Evolutionary conservation across 2,329 filamentous ascomycete genomes (phyloP).

Genomic region (Fusarium buxicola): DNA sequence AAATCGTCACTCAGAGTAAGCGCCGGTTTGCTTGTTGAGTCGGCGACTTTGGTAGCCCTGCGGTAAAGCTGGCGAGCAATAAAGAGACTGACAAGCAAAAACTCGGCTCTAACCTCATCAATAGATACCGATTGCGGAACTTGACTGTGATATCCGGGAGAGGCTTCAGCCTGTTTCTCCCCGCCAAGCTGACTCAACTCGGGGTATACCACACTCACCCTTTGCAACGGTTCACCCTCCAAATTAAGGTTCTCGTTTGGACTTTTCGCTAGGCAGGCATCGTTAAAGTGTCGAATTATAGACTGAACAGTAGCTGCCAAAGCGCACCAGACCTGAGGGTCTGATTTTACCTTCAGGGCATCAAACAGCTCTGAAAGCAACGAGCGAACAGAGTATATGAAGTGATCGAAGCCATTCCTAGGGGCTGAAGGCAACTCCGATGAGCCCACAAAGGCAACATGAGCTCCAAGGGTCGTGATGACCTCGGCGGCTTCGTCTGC

Average conservation of each 20-base stretch:
- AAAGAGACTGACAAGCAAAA: slow-evolving; percentile 55
- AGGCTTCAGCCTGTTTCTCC: slow-evolving; percentile 2
- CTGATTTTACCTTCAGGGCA: slow-evolving; percentile 49
- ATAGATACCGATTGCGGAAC: slow-evolving; percentile 31
- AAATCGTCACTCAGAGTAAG: slow-evolving; percentile 52
- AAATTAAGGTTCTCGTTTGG: slow-evolving; percentile 35
- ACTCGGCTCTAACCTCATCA: slow-evolving; percentile 51
- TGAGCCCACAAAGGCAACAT: slow-evolving; percentile 63
- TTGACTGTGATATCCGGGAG: slow-evolving; percentile 3
- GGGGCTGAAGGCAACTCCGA: slow-evolving; percentile 52
- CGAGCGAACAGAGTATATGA: slow-evolving; percentile 53
- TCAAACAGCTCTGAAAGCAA: slow-evolving; percentile 52
- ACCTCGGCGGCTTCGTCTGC: slow-evolving; percentile 40
- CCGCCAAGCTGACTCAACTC: slow-evolving; percentile 39
- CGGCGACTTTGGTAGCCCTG: slow-evolving; percentile 50
- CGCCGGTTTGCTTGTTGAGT: slow-evolving; percentile 30
- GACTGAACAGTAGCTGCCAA: slow-evolving; percentile 54
- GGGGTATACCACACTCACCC: slow-evolving; percentile 47
- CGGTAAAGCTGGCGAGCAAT: slow-evolving; percentile 56
- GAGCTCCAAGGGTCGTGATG: slow-evolving; percentile 54
- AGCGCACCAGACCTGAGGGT: slow-evolving; percentile 53
- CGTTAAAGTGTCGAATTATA: slow-evolving; percentile 53
- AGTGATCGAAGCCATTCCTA: slow-evolving; percentile 52
- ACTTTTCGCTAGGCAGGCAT: slow-evolving; percentile 52
- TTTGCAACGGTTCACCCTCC: slow-evolving; percentile 38